These are phyloP conservation scores for Grosmannia clavigera DNA, from an alignment of 2,329 filamentous ascomycete genomes.

Conservation along the genomic window DNA sequence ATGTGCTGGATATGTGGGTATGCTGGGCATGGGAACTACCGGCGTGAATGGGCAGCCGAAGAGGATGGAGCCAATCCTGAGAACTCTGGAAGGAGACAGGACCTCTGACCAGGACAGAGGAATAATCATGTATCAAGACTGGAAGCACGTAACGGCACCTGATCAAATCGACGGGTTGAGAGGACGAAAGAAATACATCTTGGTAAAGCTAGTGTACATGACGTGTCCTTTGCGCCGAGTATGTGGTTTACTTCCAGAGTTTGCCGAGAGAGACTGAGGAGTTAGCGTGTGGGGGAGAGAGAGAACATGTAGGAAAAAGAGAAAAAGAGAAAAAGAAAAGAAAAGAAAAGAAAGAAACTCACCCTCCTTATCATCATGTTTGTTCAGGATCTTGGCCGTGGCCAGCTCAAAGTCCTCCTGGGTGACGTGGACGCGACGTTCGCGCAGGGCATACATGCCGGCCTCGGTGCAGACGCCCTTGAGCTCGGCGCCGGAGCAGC, in stretches of 20 bases:
- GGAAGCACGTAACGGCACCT: too few relatives aligned
- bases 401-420: conserved; percentile 98
- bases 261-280: conserved; percentile 52
- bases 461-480: conserved; percentile 99
- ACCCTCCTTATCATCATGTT: conserved; percentile 94
- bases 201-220: not conserved
- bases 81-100: too few relatives aligned
- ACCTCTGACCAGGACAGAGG: too few relatives aligned
- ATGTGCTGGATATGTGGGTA: too few relatives aligned
- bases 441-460: conserved; percentile 93
- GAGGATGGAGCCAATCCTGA: too few relatives aligned
- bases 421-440: conserved; percentile 92
- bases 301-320: not conserved
- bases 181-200: not conserved
- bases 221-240: not conserved
- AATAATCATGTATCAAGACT: too few relatives aligned
- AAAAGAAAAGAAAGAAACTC: conserved; percentile 27
- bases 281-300: conserved; percentile 3
- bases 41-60: too few relatives aligned
- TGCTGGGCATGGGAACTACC: too few relatives aligned
- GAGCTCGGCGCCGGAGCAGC: conserved; percentile 90
- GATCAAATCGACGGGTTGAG: too few relatives aligned
- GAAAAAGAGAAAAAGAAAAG: not conserved
- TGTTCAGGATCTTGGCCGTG: conserved; percentile 98
- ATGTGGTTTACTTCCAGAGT: conserved; percentile 37